Percentiles rank a stretch among this genome's conserved stretches.
These are phyloP conservation scores for Boletus mariae DNA, from an alignment of 1,284 basidiomycete species.

Conservation along the genomic window DNA sequence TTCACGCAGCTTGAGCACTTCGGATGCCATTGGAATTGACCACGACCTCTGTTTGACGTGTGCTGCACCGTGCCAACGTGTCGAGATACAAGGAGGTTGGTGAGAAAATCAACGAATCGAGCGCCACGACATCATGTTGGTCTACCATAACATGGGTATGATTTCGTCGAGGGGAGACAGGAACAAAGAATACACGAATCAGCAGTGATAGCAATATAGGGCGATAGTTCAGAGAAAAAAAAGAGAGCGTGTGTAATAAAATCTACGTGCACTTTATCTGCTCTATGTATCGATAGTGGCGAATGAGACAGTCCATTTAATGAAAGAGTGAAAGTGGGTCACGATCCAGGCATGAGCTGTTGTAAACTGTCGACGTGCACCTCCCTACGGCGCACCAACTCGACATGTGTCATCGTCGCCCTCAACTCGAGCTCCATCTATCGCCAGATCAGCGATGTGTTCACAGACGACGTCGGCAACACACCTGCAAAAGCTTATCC, in stretches of 20 bases:
- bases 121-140: neutral
- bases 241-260: too few species aligned
- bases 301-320: neutral
- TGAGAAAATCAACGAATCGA: neutral
- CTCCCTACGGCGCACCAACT: conserved; percentile 65
- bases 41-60: too few species aligned
- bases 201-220: neutral
- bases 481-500: conserved; percentile 83
- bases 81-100: neutral
- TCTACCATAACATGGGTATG: conserved; percentile 7
- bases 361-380: conserved; percentile 51
- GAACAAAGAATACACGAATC: neutral
- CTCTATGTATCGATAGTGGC: conserved; percentile 16
- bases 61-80: neutral
- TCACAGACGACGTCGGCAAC: conserved; percentile 16
- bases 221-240: neutral
- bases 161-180: neutral
- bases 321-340: neutral
- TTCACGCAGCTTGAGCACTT: too few species aligned
- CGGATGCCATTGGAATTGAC: too few species aligned
- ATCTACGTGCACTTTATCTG: conserved; percentile 5
- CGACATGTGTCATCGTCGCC: conserved; percentile 58
- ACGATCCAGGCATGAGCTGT: conserved; percentile 36
- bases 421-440: conserved; percentile 72
- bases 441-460: neutral